Evolutionary conservation across 2,329 filamentous ascomycete genomes (phyloP).

Genomic region (Fusarium brevicatenulatum): DNA sequence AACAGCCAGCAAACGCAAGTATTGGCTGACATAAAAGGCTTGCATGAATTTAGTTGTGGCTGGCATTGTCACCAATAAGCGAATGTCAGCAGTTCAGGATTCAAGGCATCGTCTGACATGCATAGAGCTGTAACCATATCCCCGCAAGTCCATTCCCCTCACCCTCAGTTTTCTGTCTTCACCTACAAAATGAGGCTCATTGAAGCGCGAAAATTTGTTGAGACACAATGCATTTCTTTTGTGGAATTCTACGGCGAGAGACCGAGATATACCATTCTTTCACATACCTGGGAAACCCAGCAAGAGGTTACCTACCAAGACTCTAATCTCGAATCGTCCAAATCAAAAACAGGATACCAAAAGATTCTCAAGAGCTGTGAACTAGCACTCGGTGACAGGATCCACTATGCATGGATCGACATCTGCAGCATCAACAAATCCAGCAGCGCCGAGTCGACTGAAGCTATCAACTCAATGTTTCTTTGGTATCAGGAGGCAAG

Average conservation of each 20-base stretch:
- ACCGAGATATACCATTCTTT: neutral
- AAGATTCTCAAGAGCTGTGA: neutral
- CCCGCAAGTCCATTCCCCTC: neutral
- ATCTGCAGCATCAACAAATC: neutral
- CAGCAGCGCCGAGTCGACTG: neutral
- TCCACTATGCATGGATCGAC: neutral
- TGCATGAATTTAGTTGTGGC: neutral
- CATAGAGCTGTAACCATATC: neutral
- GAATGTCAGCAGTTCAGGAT: neutral
- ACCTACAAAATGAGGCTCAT: neutral
- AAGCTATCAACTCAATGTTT: neutral
- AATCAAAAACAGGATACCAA: neutral
- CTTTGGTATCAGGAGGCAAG: neutral
- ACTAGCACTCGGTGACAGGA: neutral
- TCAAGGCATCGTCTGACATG: neutral
- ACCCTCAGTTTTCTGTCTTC: neutral
- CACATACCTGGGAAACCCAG: neutral
- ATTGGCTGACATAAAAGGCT: neutral
- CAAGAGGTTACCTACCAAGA: neutral
- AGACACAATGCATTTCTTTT: neutral
- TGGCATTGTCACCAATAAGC: neutral
- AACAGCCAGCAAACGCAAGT: neutral
- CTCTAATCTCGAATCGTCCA: accelerated
- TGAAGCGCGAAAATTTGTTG: neutral
- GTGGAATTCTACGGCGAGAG: neutral